Conservation (phyloP, 2,329 filamentous ascomycete genomes). For the Ascochyta pisi region DNA sequence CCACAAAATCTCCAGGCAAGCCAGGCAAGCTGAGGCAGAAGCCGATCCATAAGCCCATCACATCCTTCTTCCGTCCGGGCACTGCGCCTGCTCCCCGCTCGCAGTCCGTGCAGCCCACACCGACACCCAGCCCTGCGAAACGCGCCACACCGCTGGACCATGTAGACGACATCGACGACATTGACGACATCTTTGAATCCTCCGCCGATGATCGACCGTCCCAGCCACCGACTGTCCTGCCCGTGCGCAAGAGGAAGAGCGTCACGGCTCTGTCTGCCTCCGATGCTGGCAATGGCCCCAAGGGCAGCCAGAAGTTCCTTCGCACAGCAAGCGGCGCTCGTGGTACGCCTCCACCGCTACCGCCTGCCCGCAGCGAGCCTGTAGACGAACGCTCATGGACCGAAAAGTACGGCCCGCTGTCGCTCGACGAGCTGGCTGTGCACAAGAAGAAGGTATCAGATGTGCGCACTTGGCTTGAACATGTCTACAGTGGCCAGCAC, state of each 20-base stretch:
- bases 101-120: slow-evolving; percentile 48
- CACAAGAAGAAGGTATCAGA: slow-evolving; percentile 94
- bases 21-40: slow-evolving; percentile 31
- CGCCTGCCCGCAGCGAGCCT: slow-evolving; percentile 25
- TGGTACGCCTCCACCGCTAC: slow-evolving; percentile 36
- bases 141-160: slow-evolving; percentile 32
- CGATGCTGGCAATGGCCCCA: slow-evolving; percentile 28
- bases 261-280: slow-evolving; percentile 15
- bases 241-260: slow-evolving; percentile 41
- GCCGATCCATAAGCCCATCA: slow-evolving; percentile 53
- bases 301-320: slow-evolving; percentile 54
- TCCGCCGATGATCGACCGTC: slow-evolving; percentile 38
- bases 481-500: slow-evolving; percentile 68
- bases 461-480: slow-evolving; percentile 81
- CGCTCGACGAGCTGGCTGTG: slow-evolving; percentile 84
- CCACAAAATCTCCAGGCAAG: slow-evolving; percentile 45
- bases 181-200: slow-evolving; percentile 50
- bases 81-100: slow-evolving; percentile 47
- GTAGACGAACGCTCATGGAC: slow-evolving; percentile 81
- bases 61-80: slow-evolving; percentile 57
- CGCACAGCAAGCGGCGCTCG: slow-evolving; percentile 47
- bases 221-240: slow-evolving; percentile 32
- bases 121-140: slow-evolving; percentile 51
- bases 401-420: slow-evolving; percentile 78
- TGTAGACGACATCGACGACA: slow-evolving; percentile 44